Evolutionary conservation across 805 yeast species (phyloP).

Genomic region (Torulaspora quercuum): DNA sequence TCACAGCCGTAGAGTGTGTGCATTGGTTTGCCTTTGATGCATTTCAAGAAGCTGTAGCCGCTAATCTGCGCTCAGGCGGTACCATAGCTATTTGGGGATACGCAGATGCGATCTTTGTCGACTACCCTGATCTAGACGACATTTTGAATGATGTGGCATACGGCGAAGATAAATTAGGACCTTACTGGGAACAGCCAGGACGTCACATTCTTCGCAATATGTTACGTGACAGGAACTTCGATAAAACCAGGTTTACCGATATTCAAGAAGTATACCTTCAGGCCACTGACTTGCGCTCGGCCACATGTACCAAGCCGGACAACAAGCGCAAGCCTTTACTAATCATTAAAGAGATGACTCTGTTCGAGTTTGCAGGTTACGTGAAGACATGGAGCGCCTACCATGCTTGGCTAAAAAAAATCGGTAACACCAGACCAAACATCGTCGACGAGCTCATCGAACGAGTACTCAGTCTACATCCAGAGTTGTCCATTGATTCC

Average conservation of each 20-base stretch:
- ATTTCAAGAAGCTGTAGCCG: slow-evolving; percentile 49
- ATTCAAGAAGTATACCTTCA: slow-evolving; percentile 34
- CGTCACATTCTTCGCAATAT: slow-evolving; percentile 48
- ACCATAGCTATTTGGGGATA: slow-evolving; percentile 79
- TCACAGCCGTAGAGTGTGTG: slow-evolving; percentile 80
- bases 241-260: slow-evolving; percentile 40
- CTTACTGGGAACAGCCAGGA: slow-evolving; percentile 86
- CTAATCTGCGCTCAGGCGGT: slow-evolving; percentile 56
- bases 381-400: slow-evolving; percentile 68
- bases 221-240: slow-evolving; percentile 29
- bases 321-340: slow-evolving; percentile 26
- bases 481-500: slow-evolving; percentile 17
- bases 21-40: slow-evolving; percentile 72
- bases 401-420: slow-evolving; percentile 49
- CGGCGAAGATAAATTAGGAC: slow-evolving; percentile 45
- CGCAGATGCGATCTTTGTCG: slow-evolving; percentile 61
- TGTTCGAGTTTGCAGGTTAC: slow-evolving; percentile 50
- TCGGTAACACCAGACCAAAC: slow-evolving; percentile 38
- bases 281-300: slow-evolving; percentile 18
- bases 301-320: slow-evolving; percentile 16
- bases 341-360: slow-evolving; percentile 40
- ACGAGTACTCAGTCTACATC: slow-evolving; percentile 37
- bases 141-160: slow-evolving; percentile 52
- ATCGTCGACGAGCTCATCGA: slow-evolving; percentile 48
- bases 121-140: slow-evolving; percentile 52